Base-by-base conservation (phyloP, 371 early-diverging fungal genomes). In the Paramicrosporidium saccamoebae region DNA sequence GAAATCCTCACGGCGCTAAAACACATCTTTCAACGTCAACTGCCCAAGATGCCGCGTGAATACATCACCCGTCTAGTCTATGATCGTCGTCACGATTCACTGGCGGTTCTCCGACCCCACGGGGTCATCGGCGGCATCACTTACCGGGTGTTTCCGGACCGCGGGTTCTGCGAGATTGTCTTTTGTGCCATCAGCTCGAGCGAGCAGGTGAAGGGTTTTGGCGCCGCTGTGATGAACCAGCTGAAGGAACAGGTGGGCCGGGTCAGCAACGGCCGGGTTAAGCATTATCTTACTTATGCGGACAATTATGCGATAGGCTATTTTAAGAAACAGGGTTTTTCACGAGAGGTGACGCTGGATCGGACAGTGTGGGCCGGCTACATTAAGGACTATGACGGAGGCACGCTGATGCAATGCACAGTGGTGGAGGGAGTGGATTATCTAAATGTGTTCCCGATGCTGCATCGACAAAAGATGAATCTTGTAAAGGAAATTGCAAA, bases 321-420 rank as follows among this genome's bases (percentile, higher is more conserved):
- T 41, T 98, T 98, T 44, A 81, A 74, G 45, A 98, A 97, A 40
- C 96, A 88, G 58, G 96, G 96, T 8, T 98, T 98, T 46, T 81
- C 86, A 5, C 66, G 69, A 9, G 78, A 94, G 2, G 77, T 92
- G 14, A 68, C 71, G 4, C 54, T 96, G 35, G 81, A 84, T 25
- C 64, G 65, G 34, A 39, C 58, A 10, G 50, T 71, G 25, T 98
- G 98, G 98, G 67, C 77, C 32, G 96, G 96, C 0, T 81, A 77
- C 38, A 96, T 98, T 33, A 98, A 98, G 44, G 99, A 98, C 48
- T 98, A 98, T 41, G 97, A 96, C 34, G 98, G 97, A 2, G 96
- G 94, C 16, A 96, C 94, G 2, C 53, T 95, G 4, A 94, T 98
- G 90, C 82, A 86, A 59, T 69, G 61, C 49, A 22, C 28, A 22